These are phyloP conservation scores for Lentinula boryana DNA, from an alignment of 768 basidiomycete species.

Conservation along the genomic window DNA sequence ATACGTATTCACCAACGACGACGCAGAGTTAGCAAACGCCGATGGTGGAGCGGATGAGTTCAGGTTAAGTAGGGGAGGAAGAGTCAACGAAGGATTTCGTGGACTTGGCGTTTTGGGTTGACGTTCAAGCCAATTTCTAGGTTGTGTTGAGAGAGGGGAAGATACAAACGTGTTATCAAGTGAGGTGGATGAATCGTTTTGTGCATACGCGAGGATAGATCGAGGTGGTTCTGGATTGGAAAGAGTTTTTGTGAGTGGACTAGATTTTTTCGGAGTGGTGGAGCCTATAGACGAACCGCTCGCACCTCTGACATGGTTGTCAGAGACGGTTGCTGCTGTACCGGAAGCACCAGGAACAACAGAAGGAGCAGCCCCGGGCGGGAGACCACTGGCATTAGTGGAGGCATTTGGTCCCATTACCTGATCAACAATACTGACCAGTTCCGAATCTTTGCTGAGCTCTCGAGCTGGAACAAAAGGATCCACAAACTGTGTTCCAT, in stretches of 20 bases:
- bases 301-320: background rate
- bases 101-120: constrained; percentile 4
- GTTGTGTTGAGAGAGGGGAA: background rate
- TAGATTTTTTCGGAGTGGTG: background rate
- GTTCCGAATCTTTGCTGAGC: constrained; percentile 22
- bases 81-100: background rate
- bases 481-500: constrained; percentile 27
- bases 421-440: constrained; percentile 38
- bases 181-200: background rate
- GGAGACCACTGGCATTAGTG: background rate
- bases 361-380: constrained; percentile 1
- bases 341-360: background rate
- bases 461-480: constrained; percentile 21
- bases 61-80: background rate
- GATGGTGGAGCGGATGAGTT: background rate
- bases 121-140: constrained; percentile 5
- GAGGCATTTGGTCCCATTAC: constrained; percentile 37
- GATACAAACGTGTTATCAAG: background rate
- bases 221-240: background rate
- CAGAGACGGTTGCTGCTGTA: background rate
- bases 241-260: background rate
- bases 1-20: background rate
- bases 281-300: constrained; percentile 1
- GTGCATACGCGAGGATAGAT: background rate
- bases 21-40: constrained; percentile 2